These are phyloP conservation scores for Apiotrichum montevideense DNA, from an alignment of 1,284 basidiomycete species.

Conservation along the genomic window DNA sequence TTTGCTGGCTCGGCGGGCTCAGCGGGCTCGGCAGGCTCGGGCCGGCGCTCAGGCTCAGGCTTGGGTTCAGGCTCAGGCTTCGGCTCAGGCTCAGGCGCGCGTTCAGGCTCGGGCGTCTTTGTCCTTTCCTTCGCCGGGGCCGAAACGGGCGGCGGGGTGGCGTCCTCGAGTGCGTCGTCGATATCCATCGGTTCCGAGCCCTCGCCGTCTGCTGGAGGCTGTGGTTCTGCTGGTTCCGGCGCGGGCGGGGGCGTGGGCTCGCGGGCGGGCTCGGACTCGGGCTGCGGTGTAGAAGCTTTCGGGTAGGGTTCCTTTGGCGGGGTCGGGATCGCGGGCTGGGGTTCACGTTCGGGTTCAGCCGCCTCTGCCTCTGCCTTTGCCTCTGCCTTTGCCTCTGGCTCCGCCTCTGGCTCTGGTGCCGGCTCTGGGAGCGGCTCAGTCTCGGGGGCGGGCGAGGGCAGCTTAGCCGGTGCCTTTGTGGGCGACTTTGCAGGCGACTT, in stretches of 20 bases:
- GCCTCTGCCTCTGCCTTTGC: no score
- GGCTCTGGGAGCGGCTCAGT: background rate
- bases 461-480: background rate
- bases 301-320: no score
- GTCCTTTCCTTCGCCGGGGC: background rate
- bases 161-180: background rate
- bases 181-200: constrained; percentile 1
- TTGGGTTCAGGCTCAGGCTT: no score
- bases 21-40: background rate
- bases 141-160: background rate
- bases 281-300: background rate
- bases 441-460: background rate
- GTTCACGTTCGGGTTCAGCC: background rate
- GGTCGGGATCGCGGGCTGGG: no score
- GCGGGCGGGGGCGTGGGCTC: background rate
- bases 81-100: no score
- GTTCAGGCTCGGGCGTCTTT: background rate
- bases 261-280: background rate
- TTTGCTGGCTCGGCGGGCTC: background rate
- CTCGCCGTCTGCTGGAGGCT: background rate
- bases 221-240: no score
- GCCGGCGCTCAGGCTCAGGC: no score
- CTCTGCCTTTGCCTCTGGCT: background rate
- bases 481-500: background rate
- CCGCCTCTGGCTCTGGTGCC: background rate